Evolutionary conservation across 75 land plant genomes (phyloP), one percentile per base, ranked within the genome.

Genomic region (Isoetes taiwanensis): DNA sequence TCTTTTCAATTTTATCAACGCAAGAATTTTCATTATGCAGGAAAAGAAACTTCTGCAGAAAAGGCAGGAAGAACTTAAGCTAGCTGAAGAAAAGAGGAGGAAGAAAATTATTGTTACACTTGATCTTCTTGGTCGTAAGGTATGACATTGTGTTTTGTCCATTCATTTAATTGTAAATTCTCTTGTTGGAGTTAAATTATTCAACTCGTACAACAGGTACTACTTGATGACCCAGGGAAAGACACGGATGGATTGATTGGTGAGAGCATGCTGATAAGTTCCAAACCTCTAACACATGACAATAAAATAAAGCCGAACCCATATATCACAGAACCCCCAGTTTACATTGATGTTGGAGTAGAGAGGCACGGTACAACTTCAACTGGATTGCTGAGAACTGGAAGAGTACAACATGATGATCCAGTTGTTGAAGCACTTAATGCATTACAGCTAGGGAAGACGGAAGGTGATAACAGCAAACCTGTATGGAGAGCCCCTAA

Each of bases 101-200:
- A 85, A 65, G 16, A 79, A 77, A 69, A 80, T 89, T 28, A 70
- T 85, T 50, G 76, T 87, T 32, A 73, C 86, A 32, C 78, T 88
- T 59, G 95, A 88, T 58, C 66, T 88, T 58, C 75, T 88, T 62
- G 95, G 95, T 42, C 90, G 95, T 55, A 88, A 88, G 90, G 90
- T 88, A 58, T 38, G 30, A 10, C 9, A 37, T 9, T 28, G 32
- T 25, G 16, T 26, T n/a, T 28, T 25, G 4, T 19, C 27, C 26
- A 11, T 3, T 52, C 30, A 2, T 52, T 4, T 52, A 12, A 3
- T 9, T 43, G 11, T 20, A 5, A 3, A 43, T 12, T 43, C 48
- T 43, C 48, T 2, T 25, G 24, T 4, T 43, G 11, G 3, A n/a
- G n/a, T n/a, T n/a, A n/a, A n/a, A n/a, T n/a, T n/a, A n/a, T 43